phyloP scores from a whole-genome alignment of 2,329 filamentous ascomycete species.

The Chaetomiaceae sp. region DNA sequence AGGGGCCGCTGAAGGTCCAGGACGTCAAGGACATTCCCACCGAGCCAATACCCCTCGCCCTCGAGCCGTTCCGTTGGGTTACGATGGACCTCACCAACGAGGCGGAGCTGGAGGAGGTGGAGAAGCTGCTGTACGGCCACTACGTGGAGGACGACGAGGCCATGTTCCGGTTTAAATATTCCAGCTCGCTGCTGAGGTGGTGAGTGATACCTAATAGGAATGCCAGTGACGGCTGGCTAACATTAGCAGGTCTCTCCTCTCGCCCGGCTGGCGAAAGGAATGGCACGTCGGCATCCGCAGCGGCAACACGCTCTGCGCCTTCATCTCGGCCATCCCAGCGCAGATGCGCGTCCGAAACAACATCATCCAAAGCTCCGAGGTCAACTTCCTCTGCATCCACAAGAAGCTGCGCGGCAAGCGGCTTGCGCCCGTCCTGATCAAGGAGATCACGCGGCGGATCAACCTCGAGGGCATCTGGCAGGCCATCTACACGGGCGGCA shows the following conservation, averaged over 20 bases:
- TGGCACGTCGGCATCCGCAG: constrained; percentile 96
- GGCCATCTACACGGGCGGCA: constrained; percentile 91
- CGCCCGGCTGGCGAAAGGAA: constrained; percentile 86
- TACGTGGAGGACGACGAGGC: constrained; percentile 97
- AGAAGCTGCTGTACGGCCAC: constrained; percentile 84
- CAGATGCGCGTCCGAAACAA: constrained; percentile 75
- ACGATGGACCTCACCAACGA: constrained; percentile 80
- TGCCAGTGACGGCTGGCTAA: no score
- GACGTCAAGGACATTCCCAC: constrained; percentile 74
- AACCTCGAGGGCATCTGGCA: constrained; percentile 86
- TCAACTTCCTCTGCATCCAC: constrained; percentile 98
- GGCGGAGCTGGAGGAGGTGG: constrained; percentile 80
- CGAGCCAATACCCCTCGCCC: constrained; percentile 63
- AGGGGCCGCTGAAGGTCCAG: constrained; percentile 81
- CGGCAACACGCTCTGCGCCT: constrained; percentile 81
- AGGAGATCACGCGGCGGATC: constrained; percentile 91
- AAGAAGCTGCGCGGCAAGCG: constrained; percentile 95
- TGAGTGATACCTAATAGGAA: no score
- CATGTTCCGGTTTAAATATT: constrained; percentile 98
- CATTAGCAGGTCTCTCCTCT: constrained; percentile 73
- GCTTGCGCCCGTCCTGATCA: constrained; percentile 89
- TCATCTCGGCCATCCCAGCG: constrained; percentile 90
- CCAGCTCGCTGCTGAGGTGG: constrained; percentile 83
- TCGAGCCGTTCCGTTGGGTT: constrained; percentile 90
- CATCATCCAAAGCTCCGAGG: constrained; percentile 74